phyloP scores from a whole-genome alignment of 352 stramenopile genomes.

The Pythium biforme region DNA sequence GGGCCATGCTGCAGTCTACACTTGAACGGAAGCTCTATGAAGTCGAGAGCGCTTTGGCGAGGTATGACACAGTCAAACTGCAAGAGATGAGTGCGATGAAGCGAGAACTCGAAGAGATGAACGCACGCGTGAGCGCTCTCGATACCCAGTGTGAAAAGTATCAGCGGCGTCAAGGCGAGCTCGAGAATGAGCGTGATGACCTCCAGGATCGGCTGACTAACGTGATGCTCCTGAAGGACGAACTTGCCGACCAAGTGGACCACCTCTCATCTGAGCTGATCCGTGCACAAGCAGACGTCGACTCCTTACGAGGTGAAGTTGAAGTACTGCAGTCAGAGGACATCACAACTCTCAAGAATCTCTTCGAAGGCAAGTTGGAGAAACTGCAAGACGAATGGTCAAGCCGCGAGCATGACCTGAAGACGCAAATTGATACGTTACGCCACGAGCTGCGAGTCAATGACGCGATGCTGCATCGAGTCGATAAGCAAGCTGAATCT shows the following conservation, averaged over 20 bases:
- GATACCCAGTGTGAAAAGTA: conserved; percentile 44
- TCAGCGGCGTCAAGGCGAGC: conserved; percentile 23
- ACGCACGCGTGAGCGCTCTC: conserved; percentile 31
- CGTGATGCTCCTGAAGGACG: conserved; percentile 48
- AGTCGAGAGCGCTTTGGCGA: conserved; percentile 54
- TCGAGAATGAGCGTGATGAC: conserved; percentile 37
- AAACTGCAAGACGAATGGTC: conserved; percentile 55
- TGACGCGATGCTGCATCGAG: conserved; percentile 26
- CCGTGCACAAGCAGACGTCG: conserved; percentile 44
- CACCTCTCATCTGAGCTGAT: conserved; percentile 19
- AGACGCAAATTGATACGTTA: conserved; percentile 54
- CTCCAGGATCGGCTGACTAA: conserved; percentile 35
- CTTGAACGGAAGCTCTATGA: conserved; percentile 76
- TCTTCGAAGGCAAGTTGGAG: conserved; percentile 48
- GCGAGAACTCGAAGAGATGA: conserved; percentile 32
- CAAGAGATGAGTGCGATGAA: conserved; percentile 39
- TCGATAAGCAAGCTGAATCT: not conserved
- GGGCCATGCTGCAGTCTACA: conserved; percentile 55
- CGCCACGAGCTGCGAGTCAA: conserved; percentile 46
- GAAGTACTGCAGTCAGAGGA: conserved; percentile 64
- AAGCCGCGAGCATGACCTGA: conserved; percentile 34
- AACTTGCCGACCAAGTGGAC: conserved; percentile 57
- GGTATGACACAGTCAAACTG: conserved; percentile 47
- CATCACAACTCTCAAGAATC: conserved; percentile 40
- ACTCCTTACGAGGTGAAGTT: conserved; percentile 64